Base-by-base conservation (phyloP, 176 grass and related monocot species). In the Triticum timopheevii region DNA sequence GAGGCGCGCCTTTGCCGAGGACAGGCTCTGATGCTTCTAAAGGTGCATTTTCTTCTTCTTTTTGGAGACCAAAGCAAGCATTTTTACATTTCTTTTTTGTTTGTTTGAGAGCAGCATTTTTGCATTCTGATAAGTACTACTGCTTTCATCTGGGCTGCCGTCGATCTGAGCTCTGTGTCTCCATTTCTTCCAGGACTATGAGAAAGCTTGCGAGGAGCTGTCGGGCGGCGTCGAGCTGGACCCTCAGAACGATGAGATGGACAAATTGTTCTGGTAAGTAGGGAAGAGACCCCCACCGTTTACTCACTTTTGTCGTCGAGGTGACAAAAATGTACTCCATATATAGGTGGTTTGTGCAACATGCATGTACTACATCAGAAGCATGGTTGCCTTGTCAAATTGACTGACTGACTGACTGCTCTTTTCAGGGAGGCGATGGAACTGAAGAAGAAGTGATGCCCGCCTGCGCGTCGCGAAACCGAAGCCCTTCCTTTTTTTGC, bases 1-100 rank as follows among this genome's bases (percentile, higher is more conserved):
- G 90, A 90, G 61, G 76, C 77, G 17, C 77, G 80, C 85, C 90
- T 88, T 44, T 64, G 77, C 7, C 4, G 73, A 58, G 88, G 77
- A 72, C 80, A 76, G 49, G 73, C 73, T 19, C 58, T 77, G 13
- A 90, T 83, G 79, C 49, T 87, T 68, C 59, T 93, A 28, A 36
- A 90, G 68, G 85, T 87, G 27, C 56, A 39, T 3, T 61, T 50
- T 16, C 13, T 49, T 49, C 45, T 49, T 49, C 47, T 2, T 50
- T 50, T 6, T 38, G 36, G 28, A 30, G 28, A 30, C 28, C 28
- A 30, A 30, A 30, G 28, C 28, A 30, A 30, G 33, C 33, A 34
- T 34, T 34, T 34, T 34, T 34, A 34, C 33, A 34, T 34, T 34
- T 34, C 33, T 44, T 11, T 10, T 42, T 42, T 42, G 40, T 44